Base-by-base conservation (phyloP, 225 moss, liverwort and hornwort species). In the Antitrichia curtipendula region DNA sequence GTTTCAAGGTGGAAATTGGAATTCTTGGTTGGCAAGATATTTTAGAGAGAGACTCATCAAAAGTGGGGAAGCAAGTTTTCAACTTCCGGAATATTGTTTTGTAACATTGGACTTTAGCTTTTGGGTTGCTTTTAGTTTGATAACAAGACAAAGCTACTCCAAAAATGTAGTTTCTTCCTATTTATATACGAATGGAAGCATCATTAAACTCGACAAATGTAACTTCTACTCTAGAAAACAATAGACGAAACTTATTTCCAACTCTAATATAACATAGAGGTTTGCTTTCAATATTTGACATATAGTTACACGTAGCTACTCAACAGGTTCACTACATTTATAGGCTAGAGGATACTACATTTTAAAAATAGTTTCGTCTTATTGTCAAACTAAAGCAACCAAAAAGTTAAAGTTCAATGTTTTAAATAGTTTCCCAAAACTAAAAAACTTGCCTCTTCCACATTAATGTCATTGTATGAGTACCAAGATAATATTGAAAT, bases 11-110 rank as follows among this genome's bases (percentile, higher is more conserved):
- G 21, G 22, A 5, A 34, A 13, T 13, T 0, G 3, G 2, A 75
- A 75, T 13, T 36, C 0, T 34, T 75, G 13, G 3, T 6, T 13
- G 1, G 2, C 13, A 14, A 75, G 52, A 53, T 52, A 14, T 52
- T 34, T 52, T 13, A 75, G 5, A 0, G 8, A 52, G n/a, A 50
- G 12, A 13, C 1, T 75, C 12, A 4, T 52, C 2, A 13, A 8
- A 13, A 34, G 22, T 0, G 2, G 0, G 0, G 5, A 34, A 3
- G 0, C 19, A 12, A 20, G 0, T 50, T 20, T 43, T 6, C 2
- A 0, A 9, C 16, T 72, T 43, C 1, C 0, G 0, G 3, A 24
- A 43, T 27, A 16, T 0, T 43, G 3, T 16, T 16, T 25, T 70
- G 4, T 24, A 19, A 32, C 12, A 49, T 32, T 21, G 8, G 2